phyloP scores from a whole-genome alignment of 2,329 filamentous ascomycete species.

The Trichoderma guizhouense region DNA sequence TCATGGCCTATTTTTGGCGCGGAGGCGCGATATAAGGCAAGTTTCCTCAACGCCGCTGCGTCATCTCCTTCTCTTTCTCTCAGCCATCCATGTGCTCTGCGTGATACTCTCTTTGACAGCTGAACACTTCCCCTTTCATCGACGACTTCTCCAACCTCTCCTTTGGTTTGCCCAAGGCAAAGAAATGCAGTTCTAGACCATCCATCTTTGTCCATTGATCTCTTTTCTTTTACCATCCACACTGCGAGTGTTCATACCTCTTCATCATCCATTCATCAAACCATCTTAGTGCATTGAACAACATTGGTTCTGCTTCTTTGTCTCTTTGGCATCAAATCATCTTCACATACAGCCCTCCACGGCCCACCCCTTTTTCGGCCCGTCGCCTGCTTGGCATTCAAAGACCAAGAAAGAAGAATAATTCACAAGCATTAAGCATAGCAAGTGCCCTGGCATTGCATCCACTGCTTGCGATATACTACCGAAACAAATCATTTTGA shows the following conservation, averaged over 20 bases:
- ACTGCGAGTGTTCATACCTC: not conserved
- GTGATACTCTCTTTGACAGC: not conserved
- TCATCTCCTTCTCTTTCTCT: not conserved
- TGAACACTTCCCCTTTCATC: not conserved
- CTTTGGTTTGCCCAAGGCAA: not conserved
- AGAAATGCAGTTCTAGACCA: not conserved
- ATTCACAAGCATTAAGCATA: constrained; percentile 2
- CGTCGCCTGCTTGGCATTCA: constrained; percentile 11
- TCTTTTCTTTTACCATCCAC: not conserved
- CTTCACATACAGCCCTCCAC: not conserved
- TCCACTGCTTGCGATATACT: not conserved
- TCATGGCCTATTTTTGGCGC: constrained; percentile 1
- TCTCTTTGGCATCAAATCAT: constrained; percentile 5
- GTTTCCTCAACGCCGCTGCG: not conserved
- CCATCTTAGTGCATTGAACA: not conserved
- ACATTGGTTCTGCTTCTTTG: not conserved
- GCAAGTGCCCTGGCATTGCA: constrained; percentile 1
- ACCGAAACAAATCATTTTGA: not conserved
- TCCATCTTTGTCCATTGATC: not conserved
- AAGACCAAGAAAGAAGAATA: not conserved
- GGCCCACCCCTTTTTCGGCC: constrained; percentile 20
- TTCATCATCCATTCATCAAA: not conserved
- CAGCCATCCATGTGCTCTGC: not conserved
- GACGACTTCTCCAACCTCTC: not conserved
- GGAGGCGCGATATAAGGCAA: constrained; percentile 13